Percentiles rank a stretch among this genome's conserved stretches.
phyloP scores from a whole-genome alignment of 2,329 filamentous ascomycete genomes.

The Cladorrhinum sp. region DNA sequence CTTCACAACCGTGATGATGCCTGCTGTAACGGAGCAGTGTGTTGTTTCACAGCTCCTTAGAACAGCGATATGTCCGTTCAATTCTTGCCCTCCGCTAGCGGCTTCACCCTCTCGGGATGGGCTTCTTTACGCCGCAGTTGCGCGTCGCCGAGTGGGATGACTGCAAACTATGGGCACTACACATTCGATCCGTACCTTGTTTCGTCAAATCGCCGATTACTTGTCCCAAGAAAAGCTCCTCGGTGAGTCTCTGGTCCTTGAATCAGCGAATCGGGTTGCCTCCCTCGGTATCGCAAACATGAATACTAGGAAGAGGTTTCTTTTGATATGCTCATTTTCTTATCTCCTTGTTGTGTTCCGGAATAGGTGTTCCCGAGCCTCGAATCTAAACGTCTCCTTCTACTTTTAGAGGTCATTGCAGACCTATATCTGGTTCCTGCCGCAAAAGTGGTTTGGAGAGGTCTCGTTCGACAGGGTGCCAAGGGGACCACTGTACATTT shows the following conservation, averaged over 20 bases:
- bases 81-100: neutral
- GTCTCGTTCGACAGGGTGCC: neutral
- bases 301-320: neutral
- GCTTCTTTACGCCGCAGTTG: neutral
- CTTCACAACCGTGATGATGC: neutral
- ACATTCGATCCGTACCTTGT: neutral
- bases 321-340: neutral
- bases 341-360: neutral
- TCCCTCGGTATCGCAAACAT: neutral
- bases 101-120: neutral
- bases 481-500: neutral
- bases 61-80: neutral
- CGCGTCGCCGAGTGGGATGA: slow-evolving; percentile 3
- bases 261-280: neutral
- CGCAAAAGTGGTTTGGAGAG: neutral
- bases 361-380: neutral
- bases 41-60: neutral
- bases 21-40: neutral
- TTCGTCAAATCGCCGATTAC: slow-evolving; percentile 1
- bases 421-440: neutral
- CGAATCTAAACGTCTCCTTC: neutral
- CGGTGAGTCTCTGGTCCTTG: neutral
- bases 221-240: neutral
- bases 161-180: neutral
- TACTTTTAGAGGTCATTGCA: neutral